phyloP scores from a whole-genome alignment of 108 stramenopile species.

The Cyclotella atomus region DNA sequence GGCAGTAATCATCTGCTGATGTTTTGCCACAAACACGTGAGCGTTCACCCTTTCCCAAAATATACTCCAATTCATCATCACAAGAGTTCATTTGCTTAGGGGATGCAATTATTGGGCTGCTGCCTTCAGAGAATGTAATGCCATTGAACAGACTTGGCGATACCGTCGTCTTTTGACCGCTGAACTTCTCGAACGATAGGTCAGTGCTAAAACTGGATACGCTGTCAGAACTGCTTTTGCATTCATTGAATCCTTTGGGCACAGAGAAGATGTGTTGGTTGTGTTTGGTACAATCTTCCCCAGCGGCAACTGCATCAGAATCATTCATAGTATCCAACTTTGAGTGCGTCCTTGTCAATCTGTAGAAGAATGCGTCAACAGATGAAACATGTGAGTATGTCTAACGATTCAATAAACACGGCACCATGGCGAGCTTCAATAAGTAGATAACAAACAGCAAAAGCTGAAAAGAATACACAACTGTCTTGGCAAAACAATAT shows the following conservation, averaged over 20 bases:
- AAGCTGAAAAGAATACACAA: too few species aligned
- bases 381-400: not conserved
- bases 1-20: not conserved
- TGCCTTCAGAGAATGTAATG: not conserved
- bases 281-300: not conserved
- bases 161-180: not conserved
- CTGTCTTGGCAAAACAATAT: too few species aligned
- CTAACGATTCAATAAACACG: too few species aligned
- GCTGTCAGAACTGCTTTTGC: not conserved
- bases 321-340: not conserved
- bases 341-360: not conserved
- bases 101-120: not conserved
- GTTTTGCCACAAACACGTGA: not conserved
- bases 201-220: not conserved
- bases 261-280: not conserved
- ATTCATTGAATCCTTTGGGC: not conserved
- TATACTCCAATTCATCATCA: slow-evolving; percentile 1
- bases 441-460: too few species aligned
- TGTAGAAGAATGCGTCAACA: not conserved
- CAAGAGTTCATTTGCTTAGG: not conserved
- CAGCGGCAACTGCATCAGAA: not conserved
- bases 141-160: not conserved
- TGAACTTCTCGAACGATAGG: not conserved
- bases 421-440: too few species aligned
- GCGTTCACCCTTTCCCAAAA: not conserved